Percentiles rank a stretch among this genome's conserved stretches.
These are phyloP conservation scores for Suhomyces sp. DNA, from an alignment of 805 yeast genomes.

Conservation along the genomic window DNA sequence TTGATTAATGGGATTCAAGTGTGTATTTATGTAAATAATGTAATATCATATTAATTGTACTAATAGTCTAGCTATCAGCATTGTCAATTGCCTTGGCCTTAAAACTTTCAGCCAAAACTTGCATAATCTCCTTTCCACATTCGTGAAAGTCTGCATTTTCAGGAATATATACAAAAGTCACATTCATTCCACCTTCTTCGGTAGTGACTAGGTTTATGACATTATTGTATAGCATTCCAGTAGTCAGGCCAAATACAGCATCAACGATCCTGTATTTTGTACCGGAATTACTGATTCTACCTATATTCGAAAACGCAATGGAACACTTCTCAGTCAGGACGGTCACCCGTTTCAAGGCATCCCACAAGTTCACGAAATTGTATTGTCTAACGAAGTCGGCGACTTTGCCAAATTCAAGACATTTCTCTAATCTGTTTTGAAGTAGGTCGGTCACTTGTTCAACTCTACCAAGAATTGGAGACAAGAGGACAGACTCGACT, in stretches of 20 bases:
- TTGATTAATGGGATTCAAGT: slow-evolving; percentile 33
- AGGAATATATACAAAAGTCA: slow-evolving; percentile 8
- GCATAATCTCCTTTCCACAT: slow-evolving; percentile 6
- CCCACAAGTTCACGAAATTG: slow-evolving; percentile 4
- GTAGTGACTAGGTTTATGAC: slow-evolving; percentile 10
- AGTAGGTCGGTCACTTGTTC: neutral
- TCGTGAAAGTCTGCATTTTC: slow-evolving; percentile 5
- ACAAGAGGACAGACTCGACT: neutral
- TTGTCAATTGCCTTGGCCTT: neutral
- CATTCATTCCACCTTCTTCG: slow-evolving; percentile 6
- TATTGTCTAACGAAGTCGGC: slow-evolving; percentile 1
- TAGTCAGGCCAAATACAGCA: slow-evolving; percentile 9
- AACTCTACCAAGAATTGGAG: neutral
- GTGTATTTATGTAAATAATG: neutral
- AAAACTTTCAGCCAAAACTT: slow-evolving; percentile 4
- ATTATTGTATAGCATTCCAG: slow-evolving; percentile 7
- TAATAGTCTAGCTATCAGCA: neutral
- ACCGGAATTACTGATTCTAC: slow-evolving; percentile 3
- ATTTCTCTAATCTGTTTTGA: neutral
- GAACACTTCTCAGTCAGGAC: neutral
- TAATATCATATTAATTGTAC: neutral
- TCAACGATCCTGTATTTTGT: slow-evolving; percentile 3
- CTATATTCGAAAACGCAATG: slow-evolving; percentile 9
- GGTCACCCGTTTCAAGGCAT: neutral
- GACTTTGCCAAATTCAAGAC: neutral